Evolutionary conservation across 495 filamentous ascomycete genomes (phyloP).

Genomic region (Xanthoparmelia taractica): DNA sequence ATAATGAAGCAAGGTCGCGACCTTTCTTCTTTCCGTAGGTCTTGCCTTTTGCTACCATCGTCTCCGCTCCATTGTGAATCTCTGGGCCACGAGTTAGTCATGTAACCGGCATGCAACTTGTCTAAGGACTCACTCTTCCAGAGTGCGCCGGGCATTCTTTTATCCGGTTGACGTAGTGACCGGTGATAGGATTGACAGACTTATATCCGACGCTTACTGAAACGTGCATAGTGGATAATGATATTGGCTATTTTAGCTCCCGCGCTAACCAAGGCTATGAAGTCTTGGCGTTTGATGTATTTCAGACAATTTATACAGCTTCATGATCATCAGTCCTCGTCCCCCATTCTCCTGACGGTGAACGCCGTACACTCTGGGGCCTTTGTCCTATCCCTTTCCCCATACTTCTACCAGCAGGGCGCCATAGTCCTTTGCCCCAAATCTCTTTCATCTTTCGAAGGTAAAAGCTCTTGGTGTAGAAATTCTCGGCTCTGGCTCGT

Average conservation of each 20-base stretch:
- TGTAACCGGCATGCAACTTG: background rate
- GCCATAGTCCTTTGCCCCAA: conserved; percentile 22
- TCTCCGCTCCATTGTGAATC: background rate
- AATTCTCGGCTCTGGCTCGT: conserved; percentile 5
- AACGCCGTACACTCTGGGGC: background rate
- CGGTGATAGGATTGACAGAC: background rate
- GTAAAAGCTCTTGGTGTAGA: conserved; percentile 18
- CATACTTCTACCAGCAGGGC: background rate
- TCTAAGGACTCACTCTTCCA: background rate
- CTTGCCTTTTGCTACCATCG: conserved; percentile 8
- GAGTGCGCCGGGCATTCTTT: background rate
- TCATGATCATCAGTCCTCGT: background rate
- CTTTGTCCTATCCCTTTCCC: background rate
- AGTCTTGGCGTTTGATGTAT: background rate
- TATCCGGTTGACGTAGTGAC: background rate
- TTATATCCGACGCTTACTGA: background rate
- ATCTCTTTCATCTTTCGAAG: conserved; percentile 26
- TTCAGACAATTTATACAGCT: background rate
- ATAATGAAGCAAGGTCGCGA: background rate
- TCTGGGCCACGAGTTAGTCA: background rate
- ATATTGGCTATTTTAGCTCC: background rate
- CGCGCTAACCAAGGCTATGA: background rate
- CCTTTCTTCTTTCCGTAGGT: background rate
- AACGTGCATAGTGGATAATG: background rate
- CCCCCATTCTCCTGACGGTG: too few species aligned